Evolutionary conservation across 2,329 filamentous ascomycete species (phyloP).

Genomic region (Aspergillus tubingensis): DNA sequence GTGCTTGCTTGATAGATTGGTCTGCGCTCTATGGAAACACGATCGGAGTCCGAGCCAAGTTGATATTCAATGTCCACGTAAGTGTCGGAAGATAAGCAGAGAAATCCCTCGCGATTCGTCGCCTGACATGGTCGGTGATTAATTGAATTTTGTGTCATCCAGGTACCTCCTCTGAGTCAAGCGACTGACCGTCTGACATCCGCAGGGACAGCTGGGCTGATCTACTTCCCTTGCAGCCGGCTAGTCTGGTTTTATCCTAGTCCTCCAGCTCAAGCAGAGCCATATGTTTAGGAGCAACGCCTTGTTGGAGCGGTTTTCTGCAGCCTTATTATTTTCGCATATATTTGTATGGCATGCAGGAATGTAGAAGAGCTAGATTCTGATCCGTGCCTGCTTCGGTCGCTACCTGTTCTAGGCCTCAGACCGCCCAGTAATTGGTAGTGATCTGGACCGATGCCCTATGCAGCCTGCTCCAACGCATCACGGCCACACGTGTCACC

Average conservation of each 20-base stretch:
- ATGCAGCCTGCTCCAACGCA: background rate
- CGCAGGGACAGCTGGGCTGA: background rate
- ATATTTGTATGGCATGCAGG: background rate
- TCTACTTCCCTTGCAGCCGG: background rate
- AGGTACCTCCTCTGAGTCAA: background rate
- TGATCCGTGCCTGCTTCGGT: background rate
- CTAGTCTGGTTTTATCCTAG: background rate
- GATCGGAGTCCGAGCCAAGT: background rate
- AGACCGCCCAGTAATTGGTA: background rate
- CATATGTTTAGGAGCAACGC: background rate
- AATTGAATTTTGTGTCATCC: background rate
- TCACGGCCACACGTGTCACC: background rate
- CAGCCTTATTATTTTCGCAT: background rate
- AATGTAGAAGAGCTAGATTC: background rate
- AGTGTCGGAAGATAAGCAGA: background rate
- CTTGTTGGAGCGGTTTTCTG: background rate
- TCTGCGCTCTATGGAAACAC: background rate
- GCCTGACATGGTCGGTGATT: background rate
- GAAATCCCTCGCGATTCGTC: background rate
- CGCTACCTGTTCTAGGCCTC: background rate
- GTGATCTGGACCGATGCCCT: background rate
- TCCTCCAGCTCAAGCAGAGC: background rate
- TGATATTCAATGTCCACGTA: background rate
- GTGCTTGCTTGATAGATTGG: background rate
- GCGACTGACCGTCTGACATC: background rate